Evolutionary conservation across 345 rosid genomes (phyloP).

Genomic region (Rubroshorea leprosula): DNA sequence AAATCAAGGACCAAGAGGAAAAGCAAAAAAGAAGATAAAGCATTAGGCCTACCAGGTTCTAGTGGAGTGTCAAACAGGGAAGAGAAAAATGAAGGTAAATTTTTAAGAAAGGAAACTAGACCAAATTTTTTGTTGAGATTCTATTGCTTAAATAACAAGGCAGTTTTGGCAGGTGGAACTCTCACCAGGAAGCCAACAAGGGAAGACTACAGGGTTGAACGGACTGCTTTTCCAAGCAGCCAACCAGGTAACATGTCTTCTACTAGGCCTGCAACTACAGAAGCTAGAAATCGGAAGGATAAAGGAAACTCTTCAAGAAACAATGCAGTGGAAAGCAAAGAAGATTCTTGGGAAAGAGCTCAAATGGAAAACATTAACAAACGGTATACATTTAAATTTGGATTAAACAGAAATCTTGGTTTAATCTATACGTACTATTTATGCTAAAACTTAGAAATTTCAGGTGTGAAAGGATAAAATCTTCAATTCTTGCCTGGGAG

Average conservation of each 20-base stretch:
- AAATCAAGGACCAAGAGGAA: constrained; percentile 22
- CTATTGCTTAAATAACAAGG: neutral
- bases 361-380: constrained; percentile 40
- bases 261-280: constrained; percentile 12
- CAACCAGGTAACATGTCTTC: constrained; percentile 24
- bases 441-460: constrained; percentile 2
- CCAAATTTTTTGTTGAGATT: neutral
- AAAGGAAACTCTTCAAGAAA: constrained; percentile 17
- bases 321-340: constrained; percentile 26
- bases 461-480: constrained; percentile 63
- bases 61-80: constrained; percentile 23
- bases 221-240: constrained; percentile 12
- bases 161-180: constrained; percentile 27
- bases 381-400: constrained; percentile 26
- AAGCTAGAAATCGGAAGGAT: constrained; percentile 13
- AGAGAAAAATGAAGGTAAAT: constrained; percentile 17
- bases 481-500: constrained; percentile 61
- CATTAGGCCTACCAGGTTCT: constrained; percentile 11
- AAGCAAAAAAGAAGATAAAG: constrained; percentile 15
- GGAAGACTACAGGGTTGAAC: constrained; percentile 13
- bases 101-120: neutral
- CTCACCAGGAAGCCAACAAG: constrained; percentile 14
- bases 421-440: neutral
- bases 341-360: constrained; percentile 65
- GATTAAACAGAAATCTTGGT: neutral